Base-by-base conservation (phyloP, 345 rosid species). In the Murraya paniculata region DNA sequence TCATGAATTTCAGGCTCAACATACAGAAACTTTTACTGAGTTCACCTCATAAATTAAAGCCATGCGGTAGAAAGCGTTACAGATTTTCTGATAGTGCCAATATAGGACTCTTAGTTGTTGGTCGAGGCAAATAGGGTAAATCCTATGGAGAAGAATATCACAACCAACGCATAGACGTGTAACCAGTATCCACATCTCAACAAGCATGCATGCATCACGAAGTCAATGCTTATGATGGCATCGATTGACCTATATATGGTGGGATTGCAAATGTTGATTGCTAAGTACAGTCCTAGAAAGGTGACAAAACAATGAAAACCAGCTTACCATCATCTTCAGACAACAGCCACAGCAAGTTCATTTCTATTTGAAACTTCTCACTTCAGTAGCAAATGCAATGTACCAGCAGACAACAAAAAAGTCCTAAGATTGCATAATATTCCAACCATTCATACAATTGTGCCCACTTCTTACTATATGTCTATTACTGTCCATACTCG, bases 1-100 rank as follows among this genome's bases (percentile, higher is more conserved):
- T 2, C 16, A 82, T 71, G 38, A 78, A 79, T 30, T 75, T 48
- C 36, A 14, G 61, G 21, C n/a, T 9, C 48, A 57, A 21, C 62
- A 64, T 35, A 71, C 5, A 65, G 22, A 73, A 73, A 38, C 25
- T 66, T 58, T 67, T 6, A 67, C 45, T 41, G 48, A 36, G 5
- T 25, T 73, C 53, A 73, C 55, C 64, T 73, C 18, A 59, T 38
- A 71, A 38, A 27, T 73, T 58, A 36, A 60, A 36, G 35, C 55
- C 9, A 59, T 16, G 35, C 19, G 18, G 24, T 58, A 9, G 60
- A 73, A 55, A 50, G 55, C 24, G 24, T 73, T 14, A 73, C 19
- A 25, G 25, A 14, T 57, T 9, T 9, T 19, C 56, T 16, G 13
- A 31, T 1, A 36, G 27, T 24, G 50, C 53, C 72, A n/a, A 35